Conservation (phyloP, 495 filamentous ascomycete species). For the Penicillium antarcticum region DNA sequence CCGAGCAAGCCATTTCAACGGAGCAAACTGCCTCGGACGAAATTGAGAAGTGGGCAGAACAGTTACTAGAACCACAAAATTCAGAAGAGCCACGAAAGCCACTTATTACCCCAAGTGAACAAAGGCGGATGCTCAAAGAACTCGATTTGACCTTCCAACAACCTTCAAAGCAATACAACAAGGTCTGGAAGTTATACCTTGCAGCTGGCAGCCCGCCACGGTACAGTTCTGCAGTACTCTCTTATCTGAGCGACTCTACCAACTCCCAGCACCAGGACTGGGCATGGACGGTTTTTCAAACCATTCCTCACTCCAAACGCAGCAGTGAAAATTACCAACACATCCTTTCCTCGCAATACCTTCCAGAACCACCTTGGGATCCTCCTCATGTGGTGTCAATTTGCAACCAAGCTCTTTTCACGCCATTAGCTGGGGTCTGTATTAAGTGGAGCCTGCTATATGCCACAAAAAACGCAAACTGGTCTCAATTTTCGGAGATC, state of each 20-base stretch:
- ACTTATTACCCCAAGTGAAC: too few species aligned
- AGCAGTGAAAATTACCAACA: conserved; percentile 35
- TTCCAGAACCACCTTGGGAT: conserved; percentile 12
- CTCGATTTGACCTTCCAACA: conserved; percentile 19
- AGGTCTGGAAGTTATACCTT: conserved; percentile 36
- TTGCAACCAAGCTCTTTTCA: conserved; percentile 29
- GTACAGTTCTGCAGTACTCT: conserved; percentile 30
- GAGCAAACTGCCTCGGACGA: background rate
- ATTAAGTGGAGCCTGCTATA: conserved; percentile 28
- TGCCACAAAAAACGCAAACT: conserved; percentile 33
- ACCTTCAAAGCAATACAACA: conserved; percentile 20
- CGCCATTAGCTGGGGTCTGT: conserved; percentile 16
- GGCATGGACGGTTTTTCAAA: conserved; percentile 39
- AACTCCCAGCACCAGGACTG: conserved; percentile 32
- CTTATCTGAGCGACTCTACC: conserved; percentile 35
- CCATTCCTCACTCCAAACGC: conserved; percentile 28
- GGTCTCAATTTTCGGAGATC: conserved; percentile 18
- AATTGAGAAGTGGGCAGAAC: background rate
- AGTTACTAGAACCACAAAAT: background rate
- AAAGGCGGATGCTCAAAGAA: too few species aligned
- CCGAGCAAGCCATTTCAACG: background rate
- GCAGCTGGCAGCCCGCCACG: conserved; percentile 25
- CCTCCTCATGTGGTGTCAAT: conserved; percentile 10
- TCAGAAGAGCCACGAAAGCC: background rate
- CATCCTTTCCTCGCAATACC: conserved; percentile 27